Evolutionary conservation across 1,284 basidiomycete species (phyloP).

Genomic region (Macrocystidia cucumis): DNA sequence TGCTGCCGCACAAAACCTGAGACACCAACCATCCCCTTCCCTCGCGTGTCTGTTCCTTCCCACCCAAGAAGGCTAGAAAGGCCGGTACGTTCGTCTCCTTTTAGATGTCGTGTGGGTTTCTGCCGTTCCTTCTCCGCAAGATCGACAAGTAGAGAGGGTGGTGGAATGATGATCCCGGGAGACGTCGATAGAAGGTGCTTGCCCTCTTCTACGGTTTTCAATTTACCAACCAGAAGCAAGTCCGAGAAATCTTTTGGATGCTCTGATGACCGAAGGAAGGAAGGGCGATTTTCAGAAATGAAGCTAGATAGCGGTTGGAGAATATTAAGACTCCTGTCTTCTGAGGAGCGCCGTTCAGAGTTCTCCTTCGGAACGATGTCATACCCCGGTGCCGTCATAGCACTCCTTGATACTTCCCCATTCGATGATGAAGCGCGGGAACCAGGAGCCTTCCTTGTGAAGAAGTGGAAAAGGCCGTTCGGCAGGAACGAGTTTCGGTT

Average conservation of each 20-base stretch:
- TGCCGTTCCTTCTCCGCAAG: constrained; percentile 41
- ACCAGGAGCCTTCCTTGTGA: constrained; percentile 16
- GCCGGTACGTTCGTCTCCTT: constrained; percentile 48
- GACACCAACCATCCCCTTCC: constrained; percentile 41
- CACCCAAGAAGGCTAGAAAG: constrained; percentile 49
- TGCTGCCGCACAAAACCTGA: constrained; percentile 55
- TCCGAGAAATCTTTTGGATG: too few relatives aligned
- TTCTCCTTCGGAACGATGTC: too few relatives aligned
- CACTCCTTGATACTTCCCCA: too few relatives aligned
- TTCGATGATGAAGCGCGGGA: constrained; percentile 16
- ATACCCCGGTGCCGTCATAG: too few relatives aligned
- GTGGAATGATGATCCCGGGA: constrained; percentile 34
- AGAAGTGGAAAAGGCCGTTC: constrained; percentile 18
- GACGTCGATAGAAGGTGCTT: constrained; percentile 43
- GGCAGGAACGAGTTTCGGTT: constrained; percentile 16
- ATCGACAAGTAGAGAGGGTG: constrained; percentile 37
- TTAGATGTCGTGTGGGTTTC: constrained; percentile 28
- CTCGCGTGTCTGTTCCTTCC: constrained; percentile 37
- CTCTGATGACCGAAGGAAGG: too few relatives aligned
- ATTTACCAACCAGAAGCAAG: too few relatives aligned
- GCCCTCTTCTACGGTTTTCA: constrained; percentile 32
- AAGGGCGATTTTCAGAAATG: too few relatives aligned
- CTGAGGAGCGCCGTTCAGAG: too few relatives aligned
- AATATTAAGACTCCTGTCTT: too few relatives aligned
- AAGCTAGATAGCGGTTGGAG: too few relatives aligned